phyloP scores from a whole-genome alignment of 345 rosid species.

The Brassica cretica region DNA sequence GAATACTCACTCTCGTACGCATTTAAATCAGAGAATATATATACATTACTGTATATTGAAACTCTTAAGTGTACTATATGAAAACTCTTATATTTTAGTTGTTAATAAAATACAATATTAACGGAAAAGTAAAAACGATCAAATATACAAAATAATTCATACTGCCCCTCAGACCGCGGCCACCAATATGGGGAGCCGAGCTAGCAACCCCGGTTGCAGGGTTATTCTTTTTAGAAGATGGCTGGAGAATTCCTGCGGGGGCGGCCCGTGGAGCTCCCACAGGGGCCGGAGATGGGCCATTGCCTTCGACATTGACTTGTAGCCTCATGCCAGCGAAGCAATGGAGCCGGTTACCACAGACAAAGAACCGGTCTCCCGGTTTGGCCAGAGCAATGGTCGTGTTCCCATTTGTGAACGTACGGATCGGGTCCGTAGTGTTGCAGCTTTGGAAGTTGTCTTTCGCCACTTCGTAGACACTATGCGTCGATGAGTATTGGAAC shows the following conservation, averaged over 20 bases:
- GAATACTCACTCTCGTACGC: neutral
- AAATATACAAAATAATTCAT: neutral
- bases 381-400: conserved; percentile 62
- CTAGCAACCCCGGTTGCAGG: conserved; percentile 46
- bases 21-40: neutral
- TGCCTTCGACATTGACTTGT: conserved; percentile 48
- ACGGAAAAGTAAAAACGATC: neutral
- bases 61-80: no score
- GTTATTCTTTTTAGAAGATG: conserved; percentile 55
- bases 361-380: conserved; percentile 62
- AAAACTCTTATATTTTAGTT: neutral
- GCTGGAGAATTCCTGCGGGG: conserved; percentile 31
- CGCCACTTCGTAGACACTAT: conserved; percentile 62
- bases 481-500: conserved; percentile 67
- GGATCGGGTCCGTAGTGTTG: conserved; percentile 52
- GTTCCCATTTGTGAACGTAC: conserved; percentile 72
- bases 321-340: conserved; percentile 93
- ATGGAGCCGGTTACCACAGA: conserved; percentile 60
- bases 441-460: conserved; percentile 52
- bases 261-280: conserved; percentile 54
- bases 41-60: neutral
- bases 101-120: neutral
- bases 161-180: neutral
- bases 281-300: conserved; percentile 55
- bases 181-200: conserved; percentile 37